Conservation (phyloP, 805 yeast species). For the Candida tammaniensis region DNA sequence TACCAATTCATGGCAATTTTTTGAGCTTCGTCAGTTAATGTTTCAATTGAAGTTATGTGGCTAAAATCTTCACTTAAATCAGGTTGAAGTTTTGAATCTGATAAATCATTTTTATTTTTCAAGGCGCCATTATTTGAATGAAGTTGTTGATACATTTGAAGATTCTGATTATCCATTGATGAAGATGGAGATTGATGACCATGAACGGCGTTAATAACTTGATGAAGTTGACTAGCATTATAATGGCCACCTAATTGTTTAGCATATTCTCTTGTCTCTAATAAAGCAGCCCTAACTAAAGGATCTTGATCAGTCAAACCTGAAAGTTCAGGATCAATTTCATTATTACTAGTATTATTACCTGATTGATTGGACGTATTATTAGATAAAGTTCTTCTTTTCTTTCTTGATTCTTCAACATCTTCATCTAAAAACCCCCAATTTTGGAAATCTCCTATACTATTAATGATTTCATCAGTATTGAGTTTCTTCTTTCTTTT, state of each 20-base stretch:
- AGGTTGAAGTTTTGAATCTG: constrained; percentile 3
- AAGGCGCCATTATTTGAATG: not conserved
- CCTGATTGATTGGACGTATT: not conserved
- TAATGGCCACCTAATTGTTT: constrained; percentile 21
- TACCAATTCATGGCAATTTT: constrained; percentile 36
- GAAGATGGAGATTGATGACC: constrained; percentile 6
- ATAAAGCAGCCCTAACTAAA: constrained; percentile 66
- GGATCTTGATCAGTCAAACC: constrained; percentile 54
- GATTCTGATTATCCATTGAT: not conserved
- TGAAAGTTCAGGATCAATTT: constrained; percentile 39
- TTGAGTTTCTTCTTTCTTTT: constrained; percentile 22
- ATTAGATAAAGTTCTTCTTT: constrained; percentile 9
- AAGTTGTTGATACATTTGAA: constrained; percentile 1
- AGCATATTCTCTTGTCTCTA: constrained; percentile 65
- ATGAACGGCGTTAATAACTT: constrained; percentile 26
- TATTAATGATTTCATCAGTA: constrained; percentile 41
- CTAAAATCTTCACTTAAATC: constrained; percentile 16
- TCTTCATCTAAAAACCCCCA: constrained; percentile 50
- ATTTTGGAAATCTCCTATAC: constrained; percentile 49
- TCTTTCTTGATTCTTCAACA: constrained; percentile 12
- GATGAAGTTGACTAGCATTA: constrained; percentile 25
- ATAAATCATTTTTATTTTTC: not conserved
- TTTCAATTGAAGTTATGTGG: constrained; percentile 28
- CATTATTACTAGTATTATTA: constrained; percentile 11
- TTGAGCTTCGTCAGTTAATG: constrained; percentile 34